Percentiles rank a stretch among this genome's conserved stretches.
Conservation (phyloP, 2,329 filamentous ascomycete genomes). For the Aspergillus glaucus region DNA sequence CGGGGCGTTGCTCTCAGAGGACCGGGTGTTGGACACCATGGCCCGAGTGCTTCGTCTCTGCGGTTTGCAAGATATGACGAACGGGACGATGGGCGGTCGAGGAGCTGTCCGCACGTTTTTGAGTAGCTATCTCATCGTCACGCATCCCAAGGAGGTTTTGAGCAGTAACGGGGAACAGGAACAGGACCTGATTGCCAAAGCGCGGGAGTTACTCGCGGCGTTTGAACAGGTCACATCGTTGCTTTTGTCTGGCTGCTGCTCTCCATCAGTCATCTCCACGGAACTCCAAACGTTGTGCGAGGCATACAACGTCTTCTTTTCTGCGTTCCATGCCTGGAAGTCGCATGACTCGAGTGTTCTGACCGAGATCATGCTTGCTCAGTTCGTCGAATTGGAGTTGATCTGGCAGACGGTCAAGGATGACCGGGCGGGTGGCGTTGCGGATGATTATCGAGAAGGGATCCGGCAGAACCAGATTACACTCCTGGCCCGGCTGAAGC, state of each 20-base stretch:
- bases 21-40: conserved; percentile 48
- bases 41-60: conserved; percentile 52
- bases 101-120: conserved; percentile 57
- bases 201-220: conserved; percentile 50
- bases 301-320: conserved; percentile 53
- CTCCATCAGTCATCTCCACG: conserved; percentile 38
- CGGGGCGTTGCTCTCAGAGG: conserved; percentile 49
- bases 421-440: conserved; percentile 55
- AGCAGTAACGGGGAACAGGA: conserved; percentile 58
- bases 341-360: conserved; percentile 56
- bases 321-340: conserved; percentile 61
- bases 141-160: conserved; percentile 55
- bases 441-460: conserved; percentile 58
- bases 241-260: conserved; percentile 39
- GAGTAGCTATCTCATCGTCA: conserved; percentile 57
- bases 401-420: conserved; percentile 64
- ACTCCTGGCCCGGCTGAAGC: conserved; percentile 56
- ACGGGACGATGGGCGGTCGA: conserved; percentile 41
- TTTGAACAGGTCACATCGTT: conserved; percentile 51
- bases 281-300: conserved; percentile 47
- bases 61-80: conserved; percentile 47
- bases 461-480: conserved; percentile 61
- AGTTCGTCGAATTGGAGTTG: conserved; percentile 59
- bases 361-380: conserved; percentile 60
- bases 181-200: conserved; percentile 55